A percentile compares a stretch with the other conserved stretches of the same genome.
Evolutionary conservation across 208 protist species (phyloP).

Genomic region (Novymonas esmeraldas): DNA sequence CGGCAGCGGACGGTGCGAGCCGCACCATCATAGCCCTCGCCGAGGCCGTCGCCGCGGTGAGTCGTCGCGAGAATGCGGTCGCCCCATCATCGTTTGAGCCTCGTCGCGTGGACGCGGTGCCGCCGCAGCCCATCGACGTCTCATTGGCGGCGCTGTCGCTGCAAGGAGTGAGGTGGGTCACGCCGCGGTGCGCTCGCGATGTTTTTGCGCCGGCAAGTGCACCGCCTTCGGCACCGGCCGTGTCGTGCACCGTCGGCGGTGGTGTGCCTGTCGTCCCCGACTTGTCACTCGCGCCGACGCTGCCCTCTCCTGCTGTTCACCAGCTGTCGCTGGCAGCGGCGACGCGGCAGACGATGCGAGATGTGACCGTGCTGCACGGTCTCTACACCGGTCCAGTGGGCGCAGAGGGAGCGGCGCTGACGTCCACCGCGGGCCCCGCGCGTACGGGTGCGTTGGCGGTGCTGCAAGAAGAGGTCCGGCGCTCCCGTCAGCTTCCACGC

Average conservation of each 20-base stretch:
- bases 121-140: too few relatives aligned
- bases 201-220: not conserved
- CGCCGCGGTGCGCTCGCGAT: constrained; percentile 1
- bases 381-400: not conserved
- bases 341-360: constrained; percentile 15
- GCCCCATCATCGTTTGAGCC: not conserved
- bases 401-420: not conserved
- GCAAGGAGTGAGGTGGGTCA: not conserved
- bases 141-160: not conserved
- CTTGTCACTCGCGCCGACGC: too few relatives aligned
- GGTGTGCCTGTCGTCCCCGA: too few relatives aligned
- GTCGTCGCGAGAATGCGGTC: too few relatives aligned
- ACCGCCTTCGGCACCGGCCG: too few relatives aligned
- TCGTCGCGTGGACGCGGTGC: too few relatives aligned
- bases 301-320: too few relatives aligned
- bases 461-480: constrained; percentile 8
- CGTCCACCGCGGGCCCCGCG: not conserved
- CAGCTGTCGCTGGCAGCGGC: constrained; percentile 8
- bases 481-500: constrained; percentile 19
- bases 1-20: constrained; percentile 9
- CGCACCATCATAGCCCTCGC: constrained; percentile 17
- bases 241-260: not conserved
- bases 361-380: constrained; percentile 12
- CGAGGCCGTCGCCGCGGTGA: constrained; percentile 8
- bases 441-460: not conserved